phyloP scores from a whole-genome alignment of 2,329 filamentous ascomycete genomes.

The Juglanconis oblonga region DNA sequence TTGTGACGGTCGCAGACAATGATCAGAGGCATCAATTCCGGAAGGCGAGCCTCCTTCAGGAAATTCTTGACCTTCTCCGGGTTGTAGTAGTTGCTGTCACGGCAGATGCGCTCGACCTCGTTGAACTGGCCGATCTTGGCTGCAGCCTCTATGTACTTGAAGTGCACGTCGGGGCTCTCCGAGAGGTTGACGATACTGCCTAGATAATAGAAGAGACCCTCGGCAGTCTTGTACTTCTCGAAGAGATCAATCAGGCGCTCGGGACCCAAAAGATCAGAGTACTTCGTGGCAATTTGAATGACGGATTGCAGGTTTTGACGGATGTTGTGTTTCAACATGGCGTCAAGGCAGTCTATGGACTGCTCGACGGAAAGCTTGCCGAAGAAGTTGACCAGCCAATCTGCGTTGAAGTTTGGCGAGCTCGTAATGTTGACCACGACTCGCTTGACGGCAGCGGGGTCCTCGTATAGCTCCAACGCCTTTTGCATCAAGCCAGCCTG shows the following conservation, averaged over 20 bases:
- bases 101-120: constrained; percentile 95
- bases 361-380: constrained; percentile 94
- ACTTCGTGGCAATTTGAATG: constrained; percentile 95
- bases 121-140: constrained; percentile 90
- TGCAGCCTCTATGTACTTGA: constrained; percentile 99
- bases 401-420: constrained; percentile 80
- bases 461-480: constrained; percentile 92
- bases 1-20: constrained; percentile 99
- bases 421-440: constrained; percentile 79
- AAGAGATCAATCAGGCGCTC: constrained; percentile 86
- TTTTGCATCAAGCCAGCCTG: constrained; percentile 83
- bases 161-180: constrained; percentile 92
- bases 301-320: constrained; percentile 94
- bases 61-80: constrained; percentile 98
- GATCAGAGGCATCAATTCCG: constrained; percentile 92
- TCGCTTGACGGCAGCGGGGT: constrained; percentile 85
- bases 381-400: constrained; percentile 92
- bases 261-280: constrained; percentile 90
- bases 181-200: constrained; percentile 97
- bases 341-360: constrained; percentile 88
- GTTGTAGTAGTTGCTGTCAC: constrained; percentile 87
- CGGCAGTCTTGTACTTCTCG: constrained; percentile 95
- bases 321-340: constrained; percentile 95
- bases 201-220: constrained; percentile 97
- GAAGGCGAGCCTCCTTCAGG: constrained; percentile 89